These are phyloP conservation scores for Wickerhamomyces alni DNA, from an alignment of 805 yeast genomes.

Conservation along the genomic window DNA sequence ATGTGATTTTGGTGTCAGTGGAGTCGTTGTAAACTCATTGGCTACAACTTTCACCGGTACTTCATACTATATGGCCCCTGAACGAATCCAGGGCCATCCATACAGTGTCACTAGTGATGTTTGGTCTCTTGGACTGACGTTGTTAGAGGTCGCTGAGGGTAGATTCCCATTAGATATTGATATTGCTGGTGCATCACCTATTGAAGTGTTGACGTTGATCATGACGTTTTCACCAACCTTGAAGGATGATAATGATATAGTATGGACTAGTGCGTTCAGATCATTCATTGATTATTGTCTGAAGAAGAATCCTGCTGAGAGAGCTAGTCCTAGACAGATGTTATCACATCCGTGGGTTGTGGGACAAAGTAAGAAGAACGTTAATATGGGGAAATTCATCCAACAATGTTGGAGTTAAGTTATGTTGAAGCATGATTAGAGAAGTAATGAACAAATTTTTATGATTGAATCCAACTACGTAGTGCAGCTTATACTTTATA, in stretches of 20 bases:
- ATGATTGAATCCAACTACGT: no score
- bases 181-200: conserved; percentile 56
- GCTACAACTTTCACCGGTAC: conserved; percentile 98
- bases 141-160: conserved; percentile 92
- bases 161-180: conserved; percentile 62
- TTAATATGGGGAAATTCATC: conserved; percentile 84
- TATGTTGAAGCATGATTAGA: neutral
- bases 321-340: conserved; percentile 95
- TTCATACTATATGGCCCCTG: conserved; percentile 98
- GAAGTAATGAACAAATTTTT: neutral
- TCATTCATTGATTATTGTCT: conserved; percentile 77
- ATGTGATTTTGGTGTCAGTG: conserved; percentile 97
- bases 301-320: conserved; percentile 66
- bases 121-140: conserved; percentile 91
- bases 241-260: conserved; percentile 68
- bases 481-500: no score
- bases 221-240: conserved; percentile 78
- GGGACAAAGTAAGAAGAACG: conserved; percentile 65
- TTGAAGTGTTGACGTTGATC: conserved; percentile 77
- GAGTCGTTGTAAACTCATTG: conserved; percentile 90
- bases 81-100: conserved; percentile 91
- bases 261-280: conserved; percentile 79
- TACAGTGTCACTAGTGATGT: conserved; percentile 94
- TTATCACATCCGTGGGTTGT: conserved; percentile 88
- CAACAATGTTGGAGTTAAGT: conserved; percentile 30